phyloP scores from a whole-genome alignment of 192 early-diverging fungal species.

The Lobosporangium transversale region DNA sequence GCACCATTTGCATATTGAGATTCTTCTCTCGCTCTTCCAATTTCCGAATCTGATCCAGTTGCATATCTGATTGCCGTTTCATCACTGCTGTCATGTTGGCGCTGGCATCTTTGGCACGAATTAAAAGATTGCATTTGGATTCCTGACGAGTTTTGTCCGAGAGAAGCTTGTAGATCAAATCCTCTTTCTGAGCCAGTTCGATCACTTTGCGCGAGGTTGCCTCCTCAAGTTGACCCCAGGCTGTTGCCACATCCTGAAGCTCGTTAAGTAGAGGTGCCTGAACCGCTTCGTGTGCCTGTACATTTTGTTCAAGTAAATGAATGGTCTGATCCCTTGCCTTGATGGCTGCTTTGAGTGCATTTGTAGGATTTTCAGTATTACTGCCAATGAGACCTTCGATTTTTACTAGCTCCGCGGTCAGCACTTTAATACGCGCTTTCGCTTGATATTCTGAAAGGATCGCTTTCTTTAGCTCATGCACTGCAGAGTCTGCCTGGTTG shows the following conservation, averaged over 20 bases:
- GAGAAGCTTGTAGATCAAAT: slow-evolving; percentile 77
- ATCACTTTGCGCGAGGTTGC: slow-evolving; percentile 86
- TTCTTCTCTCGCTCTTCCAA: slow-evolving; percentile 84
- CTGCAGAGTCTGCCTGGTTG: slow-evolving; percentile 26
- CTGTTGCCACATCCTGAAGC: slow-evolving; percentile 73
- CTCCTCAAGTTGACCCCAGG: slow-evolving; percentile 86
- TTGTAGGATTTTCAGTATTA: slow-evolving; percentile 41
- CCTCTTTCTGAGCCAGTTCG: slow-evolving; percentile 80
- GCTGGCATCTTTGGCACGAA: slow-evolving; percentile 79
- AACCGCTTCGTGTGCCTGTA: slow-evolving; percentile 56
- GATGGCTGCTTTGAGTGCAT: slow-evolving; percentile 25
- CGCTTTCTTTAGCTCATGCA: slow-evolving; percentile 17
- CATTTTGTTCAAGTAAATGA: slow-evolving; percentile 64
- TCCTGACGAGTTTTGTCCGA: slow-evolving; percentile 90
- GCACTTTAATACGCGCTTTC: slow-evolving; percentile 55
- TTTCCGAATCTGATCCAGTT: slow-evolving; percentile 85
- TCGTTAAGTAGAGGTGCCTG: slow-evolving; percentile 68
- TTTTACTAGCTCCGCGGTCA: slow-evolving; percentile 43
- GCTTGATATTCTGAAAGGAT: slow-evolving; percentile 57
- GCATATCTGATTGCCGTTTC: slow-evolving; percentile 85
- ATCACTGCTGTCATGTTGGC: slow-evolving; percentile 78
- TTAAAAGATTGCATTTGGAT: slow-evolving; percentile 84
- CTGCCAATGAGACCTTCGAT: slow-evolving; percentile 42
- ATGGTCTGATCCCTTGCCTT: slow-evolving; percentile 63
- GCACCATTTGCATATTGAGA: slow-evolving; percentile 62